A percentile compares a stretch with the other conserved stretches of the same genome.
These are phyloP conservation scores for Acanthamoeba sp. DNA, from an alignment of 208 protist species.

Conservation along the genomic window DNA sequence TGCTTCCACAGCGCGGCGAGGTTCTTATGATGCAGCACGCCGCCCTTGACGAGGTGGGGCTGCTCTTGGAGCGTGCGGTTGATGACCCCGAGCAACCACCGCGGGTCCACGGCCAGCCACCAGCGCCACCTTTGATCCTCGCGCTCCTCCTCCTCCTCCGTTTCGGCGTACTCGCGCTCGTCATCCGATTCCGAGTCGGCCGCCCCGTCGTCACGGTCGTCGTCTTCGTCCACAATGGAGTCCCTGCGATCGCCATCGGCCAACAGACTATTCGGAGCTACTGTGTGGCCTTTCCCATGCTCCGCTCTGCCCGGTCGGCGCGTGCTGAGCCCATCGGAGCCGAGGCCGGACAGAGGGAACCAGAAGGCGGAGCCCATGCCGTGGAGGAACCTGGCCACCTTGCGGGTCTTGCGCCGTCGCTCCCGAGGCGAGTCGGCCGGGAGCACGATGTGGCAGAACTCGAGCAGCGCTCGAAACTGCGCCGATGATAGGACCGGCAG, in stretches of 20 bases:
- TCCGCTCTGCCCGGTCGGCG: too few species aligned
- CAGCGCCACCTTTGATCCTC: neutral
- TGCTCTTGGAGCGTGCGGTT: neutral
- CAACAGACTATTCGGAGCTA: too few species aligned
- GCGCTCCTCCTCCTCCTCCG: neutral
- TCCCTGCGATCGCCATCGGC: neutral
- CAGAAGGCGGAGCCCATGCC: constrained; percentile 1
- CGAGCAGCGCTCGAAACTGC: neutral
- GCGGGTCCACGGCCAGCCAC: neutral
- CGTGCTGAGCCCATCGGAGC: neutral
- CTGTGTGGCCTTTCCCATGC: too few species aligned
- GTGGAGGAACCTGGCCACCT: neutral
- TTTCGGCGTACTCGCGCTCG: neutral
- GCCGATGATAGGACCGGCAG: neutral
- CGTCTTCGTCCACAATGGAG: neutral
- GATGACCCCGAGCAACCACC: neutral
- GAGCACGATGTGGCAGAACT: neutral
- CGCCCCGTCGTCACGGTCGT: too few species aligned
- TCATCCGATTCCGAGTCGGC: neutral
- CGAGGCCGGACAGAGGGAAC: neutral
- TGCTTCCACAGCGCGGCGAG: neutral
- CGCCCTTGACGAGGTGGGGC: neutral
- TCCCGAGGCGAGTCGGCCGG: neutral
- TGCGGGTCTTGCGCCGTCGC: neutral
- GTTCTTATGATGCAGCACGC: neutral